These are phyloP conservation scores for Voacanga thouarsii DNA, from an alignment of 257 asterid genomes.

Conservation along the genomic window DNA sequence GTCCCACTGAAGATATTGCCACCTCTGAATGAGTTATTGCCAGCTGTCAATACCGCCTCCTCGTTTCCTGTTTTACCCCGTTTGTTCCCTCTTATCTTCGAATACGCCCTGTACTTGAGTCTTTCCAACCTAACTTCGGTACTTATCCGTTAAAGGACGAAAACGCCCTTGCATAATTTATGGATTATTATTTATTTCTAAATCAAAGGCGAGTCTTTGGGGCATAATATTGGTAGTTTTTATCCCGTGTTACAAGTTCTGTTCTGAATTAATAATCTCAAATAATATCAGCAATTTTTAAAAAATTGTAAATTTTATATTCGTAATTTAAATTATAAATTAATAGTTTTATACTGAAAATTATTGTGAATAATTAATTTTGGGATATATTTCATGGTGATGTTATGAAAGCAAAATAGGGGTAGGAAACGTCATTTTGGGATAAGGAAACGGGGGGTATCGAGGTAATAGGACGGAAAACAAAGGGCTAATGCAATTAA, in stretches of 20 bases:
- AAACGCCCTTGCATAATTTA: neutral
- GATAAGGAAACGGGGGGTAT: neutral
- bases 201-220: too few relatives aligned
- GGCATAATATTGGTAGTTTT: too few relatives aligned
- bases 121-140: neutral
- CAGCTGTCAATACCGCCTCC: slow-evolving; percentile 33
- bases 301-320: too few relatives aligned
- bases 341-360: too few relatives aligned
- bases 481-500: neutral
- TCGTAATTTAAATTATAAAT: too few relatives aligned
- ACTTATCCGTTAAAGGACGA: neutral
- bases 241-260: too few relatives aligned
- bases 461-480: slow-evolving; percentile 6
- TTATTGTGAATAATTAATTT: too few relatives aligned
- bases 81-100: neutral
- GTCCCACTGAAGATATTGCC: slow-evolving; percentile 39
- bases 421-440: slow-evolving; percentile 8
- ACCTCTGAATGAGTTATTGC: slow-evolving; percentile 37
- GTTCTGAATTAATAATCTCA: too few relatives aligned
- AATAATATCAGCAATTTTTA: too few relatives aligned
- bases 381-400: too few relatives aligned
- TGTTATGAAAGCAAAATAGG: neutral
- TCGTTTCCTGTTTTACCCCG: slow-evolving; percentile 24
- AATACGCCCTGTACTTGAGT: neutral
- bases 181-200: too few relatives aligned